phyloP scores from a whole-genome alignment of 1,139 yeast genomes.

The Nakaseomyces glabratus region DNA sequence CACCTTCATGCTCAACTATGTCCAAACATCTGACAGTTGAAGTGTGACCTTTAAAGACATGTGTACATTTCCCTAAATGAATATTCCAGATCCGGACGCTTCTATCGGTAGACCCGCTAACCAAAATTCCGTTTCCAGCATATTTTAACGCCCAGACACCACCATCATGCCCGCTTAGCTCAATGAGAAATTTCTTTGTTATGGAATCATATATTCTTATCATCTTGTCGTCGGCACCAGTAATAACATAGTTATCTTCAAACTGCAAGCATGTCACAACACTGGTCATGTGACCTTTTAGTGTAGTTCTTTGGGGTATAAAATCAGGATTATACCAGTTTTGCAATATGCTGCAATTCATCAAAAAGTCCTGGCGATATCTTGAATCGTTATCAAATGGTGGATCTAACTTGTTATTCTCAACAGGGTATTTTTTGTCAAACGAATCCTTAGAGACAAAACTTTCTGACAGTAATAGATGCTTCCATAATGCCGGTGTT shows the following conservation, averaged over 20 bases:
- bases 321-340: conserved; percentile 80
- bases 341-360: conserved; percentile 34
- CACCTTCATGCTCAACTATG: conserved; percentile 55
- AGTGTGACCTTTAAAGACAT: conserved; percentile 81
- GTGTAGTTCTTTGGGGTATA: conserved; percentile 59
- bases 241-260: conserved; percentile 82
- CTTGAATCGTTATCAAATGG: conserved; percentile 4
- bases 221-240: conserved; percentile 84
- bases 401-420: conserved; percentile 3
- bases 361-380: conserved; percentile 6
- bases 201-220: conserved; percentile 74
- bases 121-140: conserved; percentile 44
- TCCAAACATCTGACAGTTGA: conserved; percentile 90
- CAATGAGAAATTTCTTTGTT: conserved; percentile 59
- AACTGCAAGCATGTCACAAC: conserved; percentile 93
- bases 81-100: conserved; percentile 90
- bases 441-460: conserved; percentile 35
- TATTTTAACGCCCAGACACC: conserved; percentile 98
- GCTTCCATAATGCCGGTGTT: conserved; percentile 52
- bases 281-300: conserved; percentile 66
- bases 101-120: conserved; percentile 87
- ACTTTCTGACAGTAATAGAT: conserved; percentile 45
- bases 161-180: conserved; percentile 84
- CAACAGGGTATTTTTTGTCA: conserved; percentile 8
- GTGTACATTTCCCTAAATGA: conserved; percentile 41